phyloP scores from a whole-genome alignment of 306 rosid species.

The Rubus parviflorus region DNA sequence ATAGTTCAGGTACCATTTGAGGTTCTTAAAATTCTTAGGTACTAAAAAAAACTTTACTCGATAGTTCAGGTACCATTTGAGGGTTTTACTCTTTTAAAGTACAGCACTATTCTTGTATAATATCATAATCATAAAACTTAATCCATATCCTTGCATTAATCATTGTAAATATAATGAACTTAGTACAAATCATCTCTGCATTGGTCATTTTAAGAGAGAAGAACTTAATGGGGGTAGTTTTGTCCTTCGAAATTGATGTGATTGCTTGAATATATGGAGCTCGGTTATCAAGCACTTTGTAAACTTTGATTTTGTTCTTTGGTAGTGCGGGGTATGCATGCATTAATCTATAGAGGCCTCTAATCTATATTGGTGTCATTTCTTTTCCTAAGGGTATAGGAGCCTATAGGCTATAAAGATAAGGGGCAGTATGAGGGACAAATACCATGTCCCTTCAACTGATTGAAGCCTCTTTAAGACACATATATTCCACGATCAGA shows the following conservation, averaged over 20 bases:
- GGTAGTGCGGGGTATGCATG: background rate
- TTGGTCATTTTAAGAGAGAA: background rate
- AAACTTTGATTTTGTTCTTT: background rate
- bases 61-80: too few relatives aligned
- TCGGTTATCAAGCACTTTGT: slow-evolving; percentile 7
- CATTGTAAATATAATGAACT: background rate
- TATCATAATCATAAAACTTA: background rate
- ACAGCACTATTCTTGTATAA: background rate
- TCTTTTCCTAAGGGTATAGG: background rate
- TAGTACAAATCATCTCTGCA: background rate
- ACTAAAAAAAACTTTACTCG: too few relatives aligned
- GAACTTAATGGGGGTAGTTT: background rate
- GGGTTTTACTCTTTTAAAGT: too few relatives aligned
- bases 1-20: too few relatives aligned
- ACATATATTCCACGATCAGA: background rate
- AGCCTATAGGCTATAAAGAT: background rate
- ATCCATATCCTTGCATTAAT: background rate
- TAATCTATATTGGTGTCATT: background rate
- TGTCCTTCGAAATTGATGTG: background rate
- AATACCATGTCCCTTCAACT: slow-evolving; percentile 19
- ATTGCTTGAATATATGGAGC: background rate
- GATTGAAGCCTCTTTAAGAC: slow-evolving; percentile 5
- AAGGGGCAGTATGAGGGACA: background rate
- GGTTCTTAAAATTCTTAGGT: too few relatives aligned
- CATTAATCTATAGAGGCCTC: background rate